Percentiles rank a stretch among this genome's conserved stretches.
Evolutionary conservation across 179 eudicot species (phyloP).

Genomic region (Spinacia oleracea): DNA sequence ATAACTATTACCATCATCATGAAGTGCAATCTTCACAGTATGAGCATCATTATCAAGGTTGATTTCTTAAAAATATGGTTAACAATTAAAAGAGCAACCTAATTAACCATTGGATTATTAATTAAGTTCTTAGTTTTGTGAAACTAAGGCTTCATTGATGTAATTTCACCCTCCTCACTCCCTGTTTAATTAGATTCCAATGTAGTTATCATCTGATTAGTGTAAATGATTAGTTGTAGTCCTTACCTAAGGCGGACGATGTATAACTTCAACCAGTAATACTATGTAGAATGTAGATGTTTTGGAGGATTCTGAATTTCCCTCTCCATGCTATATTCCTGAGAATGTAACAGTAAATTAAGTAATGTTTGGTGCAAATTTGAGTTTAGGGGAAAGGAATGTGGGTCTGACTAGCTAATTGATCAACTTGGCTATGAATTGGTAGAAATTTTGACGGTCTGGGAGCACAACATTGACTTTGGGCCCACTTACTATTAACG

Average conservation of each 20-base stretch:
- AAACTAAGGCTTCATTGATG: conserved; percentile 16
- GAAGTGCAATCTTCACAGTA: conserved; percentile 26
- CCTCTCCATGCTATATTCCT: no score
- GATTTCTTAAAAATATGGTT: conserved; percentile 8
- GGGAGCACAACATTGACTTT: no score
- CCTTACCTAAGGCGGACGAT: no score
- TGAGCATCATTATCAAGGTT: conserved; percentile 30
- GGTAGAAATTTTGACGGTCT: no score
- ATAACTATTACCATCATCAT: conserved; percentile 28
- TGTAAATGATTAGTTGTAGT: conserved; percentile 5
- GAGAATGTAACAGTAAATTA: no score
- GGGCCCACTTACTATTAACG: no score
- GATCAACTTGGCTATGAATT: no score
- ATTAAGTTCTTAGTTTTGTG: not conserved
- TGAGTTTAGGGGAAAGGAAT: no score
- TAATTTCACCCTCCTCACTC: not conserved
- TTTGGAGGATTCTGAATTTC: not conserved
- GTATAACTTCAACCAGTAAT: not conserved
- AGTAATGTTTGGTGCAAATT: not conserved
- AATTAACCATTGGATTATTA: not conserved
- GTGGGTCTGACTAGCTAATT: no score
- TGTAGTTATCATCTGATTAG: conserved; percentile 1
- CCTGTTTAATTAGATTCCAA: not conserved
- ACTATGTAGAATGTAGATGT: not conserved
- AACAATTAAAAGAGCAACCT: not conserved